Conservation (phyloP, 139 green algal genomes). For the Chlamydomonas sphaeroides region DNA sequence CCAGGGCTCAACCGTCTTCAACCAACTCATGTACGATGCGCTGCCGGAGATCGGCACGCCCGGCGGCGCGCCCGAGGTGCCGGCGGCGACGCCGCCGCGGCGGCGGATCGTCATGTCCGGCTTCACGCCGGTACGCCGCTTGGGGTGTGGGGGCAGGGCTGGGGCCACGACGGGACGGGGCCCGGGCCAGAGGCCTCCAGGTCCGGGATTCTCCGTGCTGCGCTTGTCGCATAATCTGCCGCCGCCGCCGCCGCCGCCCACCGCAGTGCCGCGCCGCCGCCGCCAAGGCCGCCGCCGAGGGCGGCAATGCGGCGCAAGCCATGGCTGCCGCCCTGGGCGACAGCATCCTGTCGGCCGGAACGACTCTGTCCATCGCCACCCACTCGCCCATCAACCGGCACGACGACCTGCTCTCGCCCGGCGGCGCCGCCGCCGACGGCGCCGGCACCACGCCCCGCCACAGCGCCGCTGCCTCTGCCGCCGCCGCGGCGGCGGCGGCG, state of each 20-base stretch:
- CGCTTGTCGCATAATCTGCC: too few species aligned
- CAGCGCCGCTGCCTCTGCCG: too few species aligned
- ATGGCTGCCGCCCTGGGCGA: constrained; percentile 18
- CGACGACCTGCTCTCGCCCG: background rate
- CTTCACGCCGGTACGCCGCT: constrained; percentile 40
- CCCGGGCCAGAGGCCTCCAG: too few species aligned
- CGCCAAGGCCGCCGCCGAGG: constrained; percentile 22
- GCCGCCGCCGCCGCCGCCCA: too few species aligned
- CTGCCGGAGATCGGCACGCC: constrained; percentile 34
- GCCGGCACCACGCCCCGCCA: too few species aligned
- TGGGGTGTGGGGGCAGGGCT: too few species aligned
- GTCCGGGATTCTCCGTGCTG: too few species aligned
- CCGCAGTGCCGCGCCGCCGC: too few species aligned
- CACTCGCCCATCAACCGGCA: constrained; percentile 15
- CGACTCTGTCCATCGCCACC: background rate
- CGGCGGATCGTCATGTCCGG: constrained; percentile 31
- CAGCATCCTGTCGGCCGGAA: too few species aligned
- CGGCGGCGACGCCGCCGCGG: constrained; percentile 6
- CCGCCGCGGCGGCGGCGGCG: too few species aligned
- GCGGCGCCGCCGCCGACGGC: too few species aligned
- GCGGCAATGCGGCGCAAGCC: background rate
- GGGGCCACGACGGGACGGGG: too few species aligned
- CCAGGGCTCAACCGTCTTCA: constrained; percentile 39
- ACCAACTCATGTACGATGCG: constrained; percentile 40
- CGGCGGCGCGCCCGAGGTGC: constrained; percentile 34